phyloP scores from a whole-genome alignment of 139 green algal species.

The Chlamydomonas applanata region DNA sequence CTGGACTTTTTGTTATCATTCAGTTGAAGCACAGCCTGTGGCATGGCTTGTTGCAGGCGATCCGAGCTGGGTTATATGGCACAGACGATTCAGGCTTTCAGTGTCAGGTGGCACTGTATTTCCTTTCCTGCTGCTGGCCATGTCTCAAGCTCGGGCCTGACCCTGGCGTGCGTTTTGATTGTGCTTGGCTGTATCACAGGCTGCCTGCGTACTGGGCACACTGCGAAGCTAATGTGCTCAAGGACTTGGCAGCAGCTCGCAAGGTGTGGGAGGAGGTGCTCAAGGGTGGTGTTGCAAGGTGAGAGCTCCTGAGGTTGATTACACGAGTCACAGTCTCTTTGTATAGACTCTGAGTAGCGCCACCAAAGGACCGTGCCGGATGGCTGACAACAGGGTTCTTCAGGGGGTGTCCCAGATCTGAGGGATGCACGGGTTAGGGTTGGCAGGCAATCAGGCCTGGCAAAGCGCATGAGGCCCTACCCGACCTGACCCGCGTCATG shows the following conservation, averaged over 20 bases:
- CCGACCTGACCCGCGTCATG: no score
- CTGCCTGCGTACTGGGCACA: constrained; percentile 70
- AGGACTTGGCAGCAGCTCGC: constrained; percentile 48
- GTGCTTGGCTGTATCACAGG: constrained; percentile 21
- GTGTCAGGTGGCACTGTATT: no score
- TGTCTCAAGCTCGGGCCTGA: neutral
- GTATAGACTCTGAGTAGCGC: no score
- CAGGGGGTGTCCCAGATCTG: no score
- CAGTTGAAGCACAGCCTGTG: neutral
- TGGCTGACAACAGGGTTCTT: no score
- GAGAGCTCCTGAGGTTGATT: neutral
- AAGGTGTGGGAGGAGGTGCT: constrained; percentile 72
- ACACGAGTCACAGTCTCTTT: no score
- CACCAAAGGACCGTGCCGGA: no score
- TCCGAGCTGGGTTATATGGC: neutral
- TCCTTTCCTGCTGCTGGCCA: neutral
- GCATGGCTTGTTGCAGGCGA: neutral
- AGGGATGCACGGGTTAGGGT: no score
- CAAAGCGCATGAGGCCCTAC: no score
- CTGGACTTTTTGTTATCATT: no score
- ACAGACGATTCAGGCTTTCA: no score
- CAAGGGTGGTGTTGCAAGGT: constrained; percentile 43
- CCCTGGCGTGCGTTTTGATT: neutral
- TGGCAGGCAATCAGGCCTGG: no score
- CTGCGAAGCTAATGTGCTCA: constrained; percentile 52